A percentile compares a stretch with the other conserved stretches of the same genome.
These are phyloP conservation scores for Entomortierella chlamydospora DNA, from an alignment of 192 early-diverging fungal species.

Conservation along the genomic window DNA sequence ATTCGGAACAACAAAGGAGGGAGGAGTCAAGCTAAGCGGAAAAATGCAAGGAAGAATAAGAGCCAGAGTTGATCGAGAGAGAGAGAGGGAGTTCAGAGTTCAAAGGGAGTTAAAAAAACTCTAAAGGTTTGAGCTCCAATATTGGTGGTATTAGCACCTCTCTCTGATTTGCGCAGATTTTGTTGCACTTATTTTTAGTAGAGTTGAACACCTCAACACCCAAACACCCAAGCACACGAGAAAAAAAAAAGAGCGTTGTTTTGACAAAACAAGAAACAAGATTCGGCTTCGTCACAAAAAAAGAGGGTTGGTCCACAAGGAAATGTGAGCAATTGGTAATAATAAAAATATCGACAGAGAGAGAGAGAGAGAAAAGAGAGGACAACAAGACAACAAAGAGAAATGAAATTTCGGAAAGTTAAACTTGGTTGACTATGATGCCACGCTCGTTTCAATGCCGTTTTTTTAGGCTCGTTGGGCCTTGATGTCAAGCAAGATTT, in stretches of 20 bases:
- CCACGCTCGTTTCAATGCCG: not conserved
- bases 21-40: too few relatives aligned
- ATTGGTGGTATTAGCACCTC: too few relatives aligned
- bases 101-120: not conserved
- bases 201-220: too few relatives aligned
- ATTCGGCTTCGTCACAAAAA: too few relatives aligned
- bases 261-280: not conserved
- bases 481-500: too few relatives aligned
- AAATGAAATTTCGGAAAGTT: conserved; percentile 22
- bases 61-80: not conserved
- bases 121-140: too few relatives aligned
- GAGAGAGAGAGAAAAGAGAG: not conserved
- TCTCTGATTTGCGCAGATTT: too few relatives aligned
- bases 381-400: not conserved
- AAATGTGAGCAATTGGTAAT: not conserved
- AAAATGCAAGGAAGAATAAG: not conserved
- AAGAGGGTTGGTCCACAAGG: too few relatives aligned
- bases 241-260: too few relatives aligned
- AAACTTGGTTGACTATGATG: not conserved
- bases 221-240: too few relatives aligned
- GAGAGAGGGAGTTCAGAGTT: not conserved
- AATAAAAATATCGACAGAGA: not conserved
- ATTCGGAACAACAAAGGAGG: not conserved
- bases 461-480: too few relatives aligned
- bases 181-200: too few relatives aligned